phyloP scores from a whole-genome alignment of 176 grass and related monocot genomes.

The Oryza brachyantha region DNA sequence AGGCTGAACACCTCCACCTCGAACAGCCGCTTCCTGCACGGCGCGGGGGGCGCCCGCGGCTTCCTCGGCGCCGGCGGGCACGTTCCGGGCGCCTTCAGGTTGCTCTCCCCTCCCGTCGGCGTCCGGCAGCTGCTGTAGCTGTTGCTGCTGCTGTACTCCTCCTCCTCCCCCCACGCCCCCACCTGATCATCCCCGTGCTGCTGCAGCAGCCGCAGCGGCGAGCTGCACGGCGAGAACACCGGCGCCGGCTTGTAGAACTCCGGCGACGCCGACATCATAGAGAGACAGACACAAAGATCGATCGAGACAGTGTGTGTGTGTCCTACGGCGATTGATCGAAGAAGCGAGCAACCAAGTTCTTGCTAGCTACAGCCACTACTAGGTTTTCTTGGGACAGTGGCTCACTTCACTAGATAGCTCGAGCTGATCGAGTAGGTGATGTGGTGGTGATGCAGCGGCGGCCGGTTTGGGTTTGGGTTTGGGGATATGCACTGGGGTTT shows the following conservation, averaged over 20 bases:
- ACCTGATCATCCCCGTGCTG: not conserved
- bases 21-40: constrained; percentile 72
- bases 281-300: not conserved
- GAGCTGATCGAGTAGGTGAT: too few species aligned
- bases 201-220: constrained; percentile 38
- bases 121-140: constrained; percentile 38
- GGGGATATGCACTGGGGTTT: constrained; percentile 46
- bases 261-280: constrained; percentile 58
- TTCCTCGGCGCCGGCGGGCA: constrained; percentile 79
- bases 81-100: constrained; percentile 32
- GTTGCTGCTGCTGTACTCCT: not conserved
- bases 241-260: constrained; percentile 63
- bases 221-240: constrained; percentile 50
- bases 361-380: too few species aligned
- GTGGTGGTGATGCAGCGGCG: not conserved
- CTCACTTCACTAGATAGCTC: not conserved
- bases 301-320: too few species aligned
- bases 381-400: constrained; percentile 33
- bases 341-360: not conserved
- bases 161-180: constrained; percentile 14
- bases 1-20: constrained; percentile 73
- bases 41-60: constrained; percentile 45
- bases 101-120: constrained; percentile 54
- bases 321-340: constrained; percentile 5
- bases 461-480: constrained; percentile 6